Conservation (phyloP, 805 yeast species). For the Ogataea salicorniae region DNA sequence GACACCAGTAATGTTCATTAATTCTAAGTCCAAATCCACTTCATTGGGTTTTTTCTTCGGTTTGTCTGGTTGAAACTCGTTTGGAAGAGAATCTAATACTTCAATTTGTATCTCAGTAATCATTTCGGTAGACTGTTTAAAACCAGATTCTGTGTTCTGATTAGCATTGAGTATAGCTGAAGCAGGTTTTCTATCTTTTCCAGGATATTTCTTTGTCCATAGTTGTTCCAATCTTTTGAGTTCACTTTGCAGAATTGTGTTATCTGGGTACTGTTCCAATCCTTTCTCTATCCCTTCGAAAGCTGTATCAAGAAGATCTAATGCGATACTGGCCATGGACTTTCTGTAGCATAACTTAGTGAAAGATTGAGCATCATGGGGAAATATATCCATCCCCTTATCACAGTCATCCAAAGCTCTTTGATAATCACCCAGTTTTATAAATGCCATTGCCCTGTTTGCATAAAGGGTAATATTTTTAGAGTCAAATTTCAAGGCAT, state of each 20-base stretch:
- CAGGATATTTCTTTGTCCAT: too few relatives aligned
- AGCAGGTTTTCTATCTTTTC: too few relatives aligned
- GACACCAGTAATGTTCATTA: background rate
- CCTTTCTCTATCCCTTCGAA: constrained; percentile 29
- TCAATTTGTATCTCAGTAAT: constrained; percentile 6
- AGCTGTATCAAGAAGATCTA: constrained; percentile 27
- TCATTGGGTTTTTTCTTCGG: background rate
- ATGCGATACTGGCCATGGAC: constrained; percentile 36
- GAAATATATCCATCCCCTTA: constrained; percentile 36
- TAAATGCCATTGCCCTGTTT: constrained; percentile 64
- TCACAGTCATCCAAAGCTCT: constrained; percentile 48
- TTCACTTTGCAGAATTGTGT: background rate
- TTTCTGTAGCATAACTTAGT: constrained; percentile 50
- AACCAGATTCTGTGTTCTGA: too few relatives aligned
- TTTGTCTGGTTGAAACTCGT: constrained; percentile 5
- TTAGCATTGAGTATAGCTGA: too few relatives aligned
- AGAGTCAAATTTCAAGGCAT: constrained; percentile 48
- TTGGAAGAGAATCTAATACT: constrained; percentile 18
- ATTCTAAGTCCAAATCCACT: background rate
- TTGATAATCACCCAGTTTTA: constrained; percentile 45
- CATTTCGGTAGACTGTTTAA: too few relatives aligned
- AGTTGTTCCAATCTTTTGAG: background rate
- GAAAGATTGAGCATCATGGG: constrained; percentile 26
- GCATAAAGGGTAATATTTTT: constrained; percentile 52
- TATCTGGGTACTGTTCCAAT: background rate